Conservation (phyloP, 371 early-diverging fungal species). For the Paraphysoderma sedebokerense region DNA sequence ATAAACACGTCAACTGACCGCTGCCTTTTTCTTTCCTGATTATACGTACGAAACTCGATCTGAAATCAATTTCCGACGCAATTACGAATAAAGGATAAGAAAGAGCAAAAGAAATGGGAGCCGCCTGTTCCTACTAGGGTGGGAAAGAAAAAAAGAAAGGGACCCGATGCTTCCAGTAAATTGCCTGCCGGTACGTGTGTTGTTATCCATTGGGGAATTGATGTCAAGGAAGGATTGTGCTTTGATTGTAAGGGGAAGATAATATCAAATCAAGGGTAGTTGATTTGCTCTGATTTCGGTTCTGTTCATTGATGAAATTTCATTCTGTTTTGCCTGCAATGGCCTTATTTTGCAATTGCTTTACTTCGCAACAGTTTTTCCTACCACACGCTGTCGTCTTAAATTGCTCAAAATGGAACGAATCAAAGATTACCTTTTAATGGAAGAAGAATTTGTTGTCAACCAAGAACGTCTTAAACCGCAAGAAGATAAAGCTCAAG, state of each 20-base stretch:
- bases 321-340: too few species aligned
- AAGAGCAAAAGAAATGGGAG: conserved; percentile 93
- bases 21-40: too few species aligned
- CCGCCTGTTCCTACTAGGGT: conserved; percentile 95
- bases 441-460: conserved; percentile 96
- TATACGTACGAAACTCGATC: too few species aligned
- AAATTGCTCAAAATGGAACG: conserved; percentile 92
- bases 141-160: conserved; percentile 88
- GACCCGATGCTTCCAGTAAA: conserved; percentile 82
- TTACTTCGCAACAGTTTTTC: conserved; percentile 47
- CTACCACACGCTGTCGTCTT: conserved; percentile 90
- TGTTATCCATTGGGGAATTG: too few species aligned
- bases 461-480: conserved; percentile 94
- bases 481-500: conserved; percentile 84
- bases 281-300: too few species aligned
- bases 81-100: conserved; percentile 28
- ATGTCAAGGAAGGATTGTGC: too few species aligned
- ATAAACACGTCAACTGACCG: too few species aligned
- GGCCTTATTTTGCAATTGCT: too few species aligned
- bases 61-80: too few species aligned
- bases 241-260: too few species aligned
- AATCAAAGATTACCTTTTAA: conserved; percentile 91
- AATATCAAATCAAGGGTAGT: too few species aligned
- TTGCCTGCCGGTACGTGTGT: conserved; percentile 61
- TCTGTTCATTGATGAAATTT: too few species aligned